Evolutionary conservation across 148 eudicot species (phyloP).

Genomic region (Nepenthes mirabilis): DNA sequence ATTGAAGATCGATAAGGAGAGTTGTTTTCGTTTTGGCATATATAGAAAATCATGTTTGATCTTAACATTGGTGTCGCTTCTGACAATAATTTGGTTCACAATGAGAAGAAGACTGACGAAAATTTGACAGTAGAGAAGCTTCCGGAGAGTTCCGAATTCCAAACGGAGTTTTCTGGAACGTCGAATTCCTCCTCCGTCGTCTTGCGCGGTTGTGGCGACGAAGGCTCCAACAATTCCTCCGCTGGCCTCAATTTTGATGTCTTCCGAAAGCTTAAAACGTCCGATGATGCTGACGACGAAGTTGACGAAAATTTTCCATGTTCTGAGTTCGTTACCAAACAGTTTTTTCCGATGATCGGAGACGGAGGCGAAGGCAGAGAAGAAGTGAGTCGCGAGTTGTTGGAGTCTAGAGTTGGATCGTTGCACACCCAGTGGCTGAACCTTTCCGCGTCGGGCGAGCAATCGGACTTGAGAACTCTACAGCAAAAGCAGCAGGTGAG

Average conservation of each 20-base stretch:
- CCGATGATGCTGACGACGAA: constrained; percentile 1
- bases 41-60: constrained; percentile 5
- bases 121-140: background rate
- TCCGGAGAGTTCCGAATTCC: background rate
- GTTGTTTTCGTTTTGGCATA: background rate
- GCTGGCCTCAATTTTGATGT: background rate
- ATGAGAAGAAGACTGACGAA: background rate
- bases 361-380: background rate
- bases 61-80: constrained; percentile 4
- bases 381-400: background rate
- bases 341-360: constrained; percentile 6
- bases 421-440: constrained; percentile 7
- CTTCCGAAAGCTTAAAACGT: background rate
- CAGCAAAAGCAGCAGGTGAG: constrained; percentile 4
- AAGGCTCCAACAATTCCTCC: background rate
- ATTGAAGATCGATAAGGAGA: too few species aligned
- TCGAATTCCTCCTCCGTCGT: constrained; percentile 8
- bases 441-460: constrained; percentile 3
- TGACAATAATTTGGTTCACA: background rate
- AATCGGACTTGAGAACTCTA: background rate
- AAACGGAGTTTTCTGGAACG: background rate
- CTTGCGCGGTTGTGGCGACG: background rate
- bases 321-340: constrained; percentile 2
- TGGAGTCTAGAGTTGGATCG: constrained; percentile 11
- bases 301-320: background rate